These are phyloP conservation scores for Skeletonema costatum DNA, from an alignment of 108 stramenopile species.

Conservation along the genomic window DNA sequence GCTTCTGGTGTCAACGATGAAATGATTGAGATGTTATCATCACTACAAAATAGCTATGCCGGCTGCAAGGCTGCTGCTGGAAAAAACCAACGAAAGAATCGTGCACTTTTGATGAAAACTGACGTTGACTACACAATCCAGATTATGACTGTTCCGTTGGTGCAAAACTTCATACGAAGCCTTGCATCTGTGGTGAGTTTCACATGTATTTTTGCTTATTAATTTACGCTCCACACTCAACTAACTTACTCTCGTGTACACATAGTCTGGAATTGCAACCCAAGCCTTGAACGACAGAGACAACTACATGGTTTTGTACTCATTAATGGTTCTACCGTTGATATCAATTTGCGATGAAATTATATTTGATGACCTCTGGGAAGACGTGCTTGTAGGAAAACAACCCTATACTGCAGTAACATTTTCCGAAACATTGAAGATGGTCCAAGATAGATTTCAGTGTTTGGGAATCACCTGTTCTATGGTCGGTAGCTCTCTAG, in stretches of 20 bases:
- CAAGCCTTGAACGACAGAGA: neutral
- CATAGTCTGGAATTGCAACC: neutral
- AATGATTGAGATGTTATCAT: constrained; percentile 36
- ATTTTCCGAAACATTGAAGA: constrained; percentile 9
- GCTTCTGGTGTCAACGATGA: constrained; percentile 16
- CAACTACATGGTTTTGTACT: constrained; percentile 20
- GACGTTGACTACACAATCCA: constrained; percentile 50
- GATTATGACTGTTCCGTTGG: constrained; percentile 57
- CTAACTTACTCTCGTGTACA: neutral
- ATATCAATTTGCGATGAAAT: constrained; percentile 42
- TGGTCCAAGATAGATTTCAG: constrained; percentile 29
- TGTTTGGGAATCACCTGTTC: constrained; percentile 43
- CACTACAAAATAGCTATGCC: constrained; percentile 47
- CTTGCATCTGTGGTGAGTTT: constrained; percentile 23
- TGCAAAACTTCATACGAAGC: constrained; percentile 59
- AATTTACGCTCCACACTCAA: neutral
- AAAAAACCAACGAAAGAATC: constrained; percentile 18
- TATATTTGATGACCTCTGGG: constrained; percentile 20
- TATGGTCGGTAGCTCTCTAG: constrained; percentile 11
- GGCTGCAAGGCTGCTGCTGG: constrained; percentile 29
- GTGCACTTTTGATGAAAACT: constrained; percentile 32
- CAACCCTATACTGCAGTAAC: constrained; percentile 2
- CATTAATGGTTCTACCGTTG: constrained; percentile 37
- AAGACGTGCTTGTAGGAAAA: constrained; percentile 10
- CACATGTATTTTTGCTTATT: neutral